Percentiles rank a stretch among this genome's conserved stretches.
These are phyloP conservation scores for Volvariella volvacea DNA, from an alignment of 1,284 basidiomycete genomes.

Conservation along the genomic window DNA sequence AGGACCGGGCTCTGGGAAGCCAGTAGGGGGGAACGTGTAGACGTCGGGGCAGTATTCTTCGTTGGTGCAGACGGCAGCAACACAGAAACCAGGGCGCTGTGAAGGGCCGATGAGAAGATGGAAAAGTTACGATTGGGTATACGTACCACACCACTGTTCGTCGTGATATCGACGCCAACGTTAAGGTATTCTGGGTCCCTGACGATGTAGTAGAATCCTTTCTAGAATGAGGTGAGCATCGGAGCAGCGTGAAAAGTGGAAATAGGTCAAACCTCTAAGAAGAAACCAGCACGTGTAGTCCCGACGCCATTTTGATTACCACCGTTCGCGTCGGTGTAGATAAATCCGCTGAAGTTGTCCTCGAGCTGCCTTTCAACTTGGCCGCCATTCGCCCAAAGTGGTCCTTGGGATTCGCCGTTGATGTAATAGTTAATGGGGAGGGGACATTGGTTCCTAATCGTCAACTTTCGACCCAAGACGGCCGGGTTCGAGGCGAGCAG, in stretches of 20 bases:
- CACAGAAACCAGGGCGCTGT: constrained; percentile 14
- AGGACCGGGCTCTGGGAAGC: constrained; percentile 11
- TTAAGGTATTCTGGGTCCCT: constrained; percentile 20
- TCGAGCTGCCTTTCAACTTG: background rate
- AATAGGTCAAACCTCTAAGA: constrained; percentile 11
- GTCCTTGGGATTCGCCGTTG: background rate
- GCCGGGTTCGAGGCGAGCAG: too few relatives aligned
- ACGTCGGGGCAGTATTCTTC: constrained; percentile 10
- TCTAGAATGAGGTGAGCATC: constrained; percentile 10
- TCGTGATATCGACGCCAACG: constrained; percentile 18
- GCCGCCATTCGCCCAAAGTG: background rate
- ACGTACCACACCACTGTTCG: constrained; percentile 13
- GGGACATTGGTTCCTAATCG: background rate
- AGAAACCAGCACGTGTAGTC: constrained; percentile 18
- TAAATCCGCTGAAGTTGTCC: constrained; percentile 12
- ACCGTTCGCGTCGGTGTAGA: constrained; percentile 18
- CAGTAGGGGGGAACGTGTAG: constrained; percentile 14
- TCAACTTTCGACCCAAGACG: background rate
- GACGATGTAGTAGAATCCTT: constrained; percentile 22
- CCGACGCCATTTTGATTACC: constrained; percentile 15
- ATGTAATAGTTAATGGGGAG: background rate
- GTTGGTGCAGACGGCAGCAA: constrained; percentile 10
- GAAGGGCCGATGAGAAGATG: constrained; percentile 7
- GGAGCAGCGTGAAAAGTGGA: too few relatives aligned
- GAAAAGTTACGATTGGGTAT: constrained; percentile 8